Base-by-base conservation (phyloP, 1,139 yeast genomes). In the Geotrichum europaeum region DNA sequence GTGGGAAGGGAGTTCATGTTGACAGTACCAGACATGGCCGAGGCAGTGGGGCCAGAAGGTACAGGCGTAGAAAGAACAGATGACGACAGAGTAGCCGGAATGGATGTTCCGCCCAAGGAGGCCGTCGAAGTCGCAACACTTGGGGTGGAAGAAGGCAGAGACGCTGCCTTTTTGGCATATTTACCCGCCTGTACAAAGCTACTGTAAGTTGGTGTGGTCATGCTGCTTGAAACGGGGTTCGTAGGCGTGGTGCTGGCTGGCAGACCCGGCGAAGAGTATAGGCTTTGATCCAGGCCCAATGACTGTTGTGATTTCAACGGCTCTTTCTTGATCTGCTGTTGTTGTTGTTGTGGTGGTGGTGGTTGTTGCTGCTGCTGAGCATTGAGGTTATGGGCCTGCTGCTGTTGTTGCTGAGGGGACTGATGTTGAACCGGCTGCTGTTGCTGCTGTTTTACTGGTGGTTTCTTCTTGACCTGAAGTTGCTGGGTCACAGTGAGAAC, bases 401-500 rank as follows among this genome's bases (percentile, higher is more conserved):
- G 47, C 52, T 49, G 51, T 25, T 49, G 51, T 12, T 20, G 25
- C 36, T 50, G 53, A 32, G 36, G 54, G n/a, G n/a, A 51, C 20
- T n/a, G 53, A 50, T 10, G 30, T 28, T 22, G 54, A 25, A 9
- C 55, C 6, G 40, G 53, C 30, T 51, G 34, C 20, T 34, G 55
- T 25, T 20, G 45, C 18, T 20, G 49, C 25, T 49, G 56, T n/a
- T 57, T 55, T 15, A 28, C 49, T 9, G 49, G 49, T 28, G 22
- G 70, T 70, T 34, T 32, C 50, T 54, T 54, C 36, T 53, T 53
- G 3, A 53, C 56, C 58, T 73, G 76, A 45, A 73, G 73, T 59
- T 73, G 69, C 57, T 69, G 72, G 58, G 69, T 66, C 32, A 69
- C 60, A 15, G 66, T 65, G 43, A 68, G 60, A 28, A 69, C 72